Base-by-base conservation (phyloP, 2,329 filamentous ascomycete species). In the Aplosporella prunicola region DNA sequence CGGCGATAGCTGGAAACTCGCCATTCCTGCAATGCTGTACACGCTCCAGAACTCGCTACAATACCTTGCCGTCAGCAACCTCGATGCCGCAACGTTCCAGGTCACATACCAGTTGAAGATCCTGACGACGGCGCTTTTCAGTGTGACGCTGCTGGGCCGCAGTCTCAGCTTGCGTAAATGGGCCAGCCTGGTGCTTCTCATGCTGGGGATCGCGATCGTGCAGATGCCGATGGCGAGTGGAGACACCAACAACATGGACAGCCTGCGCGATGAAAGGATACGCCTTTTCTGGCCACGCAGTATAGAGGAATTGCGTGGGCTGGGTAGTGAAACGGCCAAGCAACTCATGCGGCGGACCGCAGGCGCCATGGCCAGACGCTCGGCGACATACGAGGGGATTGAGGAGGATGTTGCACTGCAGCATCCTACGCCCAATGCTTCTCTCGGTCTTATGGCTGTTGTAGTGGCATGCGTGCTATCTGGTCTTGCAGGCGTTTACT, bases 41-140 rank as follows among this genome's bases (percentile, higher is more conserved):
- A 94, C 89, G 0, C 58, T 95, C 18, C 86, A 95, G 52, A 96
- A 95, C 54, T 82, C 83, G n/a, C 65, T 96, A 37, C 86, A 95
- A 58, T 98, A 95, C 53, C 74, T 93, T 35, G 89, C 86, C 2
- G 77, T 95, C 9, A 86, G 84, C 43, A 95, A 96, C 48, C 61
- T 96, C 50, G 86, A 93, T 51, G 83, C 89, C 0, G 86, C 91
- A 4, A 87, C 89, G 37, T 96, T 95, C 55, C 88, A 95, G 60
- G 80, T 94, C 42, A 76, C 91, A 17, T 93, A 91, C 57, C 89
- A 98, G 62, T 69, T 96, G 41, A 95, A 95, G 74, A 91, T 96
- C 45, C 73, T 95, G 45, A 85, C 84, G 2, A 91, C 86, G 0
- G 88, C 91, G 2, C 60, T 95, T 20, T 93, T 94, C 60, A 91